Conservation (phyloP, 139 green algal genomes). For the Desmodesmus armatus region DNA sequence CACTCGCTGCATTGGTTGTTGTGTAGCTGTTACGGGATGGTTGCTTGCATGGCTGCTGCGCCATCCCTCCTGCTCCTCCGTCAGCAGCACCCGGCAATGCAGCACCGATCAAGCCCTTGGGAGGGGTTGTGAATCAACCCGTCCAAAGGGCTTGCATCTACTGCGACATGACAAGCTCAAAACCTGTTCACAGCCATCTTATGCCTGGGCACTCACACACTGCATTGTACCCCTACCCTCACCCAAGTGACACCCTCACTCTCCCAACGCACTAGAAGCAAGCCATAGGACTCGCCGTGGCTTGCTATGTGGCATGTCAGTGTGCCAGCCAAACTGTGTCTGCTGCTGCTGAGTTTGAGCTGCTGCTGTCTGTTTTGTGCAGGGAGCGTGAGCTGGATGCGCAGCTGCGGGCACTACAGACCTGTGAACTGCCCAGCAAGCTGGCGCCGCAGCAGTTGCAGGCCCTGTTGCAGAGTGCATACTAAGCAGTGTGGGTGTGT, state of each 20-base stretch:
- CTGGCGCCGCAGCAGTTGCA: not conserved
- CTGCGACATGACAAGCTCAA: too few relatives aligned
- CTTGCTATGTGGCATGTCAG: not conserved
- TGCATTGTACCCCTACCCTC: not conserved
- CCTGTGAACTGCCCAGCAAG: constrained; percentile 10
- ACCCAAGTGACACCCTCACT: not conserved
- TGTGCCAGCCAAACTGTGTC: not conserved
- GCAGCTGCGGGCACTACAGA: constrained; percentile 14
- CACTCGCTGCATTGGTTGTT: not conserved
- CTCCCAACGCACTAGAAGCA: not conserved
- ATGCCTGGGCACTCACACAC: not conserved
- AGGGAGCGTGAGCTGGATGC: constrained; percentile 21
- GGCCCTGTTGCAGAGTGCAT: not conserved
- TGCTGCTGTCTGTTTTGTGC: not conserved
- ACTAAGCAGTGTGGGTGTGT: not conserved
- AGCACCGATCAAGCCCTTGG: not conserved
- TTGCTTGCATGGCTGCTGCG: too few relatives aligned
- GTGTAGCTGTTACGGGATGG: not conserved
- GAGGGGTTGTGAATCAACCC: too few relatives aligned
- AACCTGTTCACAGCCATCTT: not conserved
- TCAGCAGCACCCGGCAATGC: not conserved
- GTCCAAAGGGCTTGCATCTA: too few relatives aligned
- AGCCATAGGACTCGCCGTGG: not conserved
- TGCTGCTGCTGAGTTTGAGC: not conserved
- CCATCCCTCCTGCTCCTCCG: too few relatives aligned